Percentiles rank a stretch among this genome's conserved stretches.
phyloP scores from a whole-genome alignment of 768 basidiomycete genomes.

The Lanmaoa pseudosensibilis region DNA sequence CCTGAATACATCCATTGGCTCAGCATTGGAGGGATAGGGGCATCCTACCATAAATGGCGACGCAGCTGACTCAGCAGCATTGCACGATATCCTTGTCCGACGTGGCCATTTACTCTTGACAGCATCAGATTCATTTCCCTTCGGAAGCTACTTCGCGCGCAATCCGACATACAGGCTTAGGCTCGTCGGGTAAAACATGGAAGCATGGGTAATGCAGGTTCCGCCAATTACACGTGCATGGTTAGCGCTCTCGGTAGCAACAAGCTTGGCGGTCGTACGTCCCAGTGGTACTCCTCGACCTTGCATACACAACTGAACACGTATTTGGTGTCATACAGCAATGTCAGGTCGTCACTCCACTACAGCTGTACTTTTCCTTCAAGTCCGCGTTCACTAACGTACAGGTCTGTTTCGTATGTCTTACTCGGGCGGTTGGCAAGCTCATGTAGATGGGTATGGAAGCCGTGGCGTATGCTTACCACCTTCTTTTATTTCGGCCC shows the following conservation, averaged over 20 bases:
- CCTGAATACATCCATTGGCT: not conserved
- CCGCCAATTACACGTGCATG: constrained; percentile 89
- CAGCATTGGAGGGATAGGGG: not conserved
- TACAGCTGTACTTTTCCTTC: constrained; percentile 92
- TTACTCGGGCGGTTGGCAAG: not conserved
- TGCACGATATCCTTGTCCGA: not conserved
- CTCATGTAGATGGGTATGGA: constrained; percentile 11
- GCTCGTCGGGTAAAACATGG: constrained; percentile 47
- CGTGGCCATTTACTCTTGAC: constrained; percentile 7
- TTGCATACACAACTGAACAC: constrained; percentile 2
- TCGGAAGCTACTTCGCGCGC: not conserved
- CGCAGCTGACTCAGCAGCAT: constrained; percentile 21
- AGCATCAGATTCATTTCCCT: not conserved
- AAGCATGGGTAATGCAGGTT: constrained; percentile 89
- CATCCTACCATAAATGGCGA: not conserved
- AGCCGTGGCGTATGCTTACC: constrained; percentile 88
- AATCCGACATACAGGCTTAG: constrained; percentile 1
- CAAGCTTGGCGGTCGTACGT: constrained; percentile 86
- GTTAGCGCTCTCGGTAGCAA: constrained; percentile 75
- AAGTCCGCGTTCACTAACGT: constrained; percentile 79
- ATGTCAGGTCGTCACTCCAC: constrained; percentile 86
- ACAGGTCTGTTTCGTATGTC: constrained; percentile 46
- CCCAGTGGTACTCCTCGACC: not conserved
- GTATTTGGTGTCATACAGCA: constrained; percentile 51
- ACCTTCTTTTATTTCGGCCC: constrained; percentile 97